These are phyloP conservation scores for Pythium myriotylum DNA, from an alignment of 352 stramenopile species.

Conservation along the genomic window DNA sequence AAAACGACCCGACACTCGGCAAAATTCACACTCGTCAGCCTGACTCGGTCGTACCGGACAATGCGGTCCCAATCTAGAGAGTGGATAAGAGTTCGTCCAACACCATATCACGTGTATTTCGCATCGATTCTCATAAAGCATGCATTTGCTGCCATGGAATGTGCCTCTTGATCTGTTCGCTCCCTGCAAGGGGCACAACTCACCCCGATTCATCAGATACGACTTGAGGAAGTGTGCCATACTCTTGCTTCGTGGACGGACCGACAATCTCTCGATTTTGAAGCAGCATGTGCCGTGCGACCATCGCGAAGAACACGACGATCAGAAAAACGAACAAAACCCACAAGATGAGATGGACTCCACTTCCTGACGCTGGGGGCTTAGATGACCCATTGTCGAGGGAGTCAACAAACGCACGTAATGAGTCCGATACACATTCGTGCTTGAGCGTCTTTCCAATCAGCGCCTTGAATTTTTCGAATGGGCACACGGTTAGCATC, in stretches of 20 bases:
- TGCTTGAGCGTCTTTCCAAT: constrained; percentile 68
- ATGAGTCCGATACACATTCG: constrained; percentile 68
- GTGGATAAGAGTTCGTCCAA: too few species aligned
- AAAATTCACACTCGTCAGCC: constrained; percentile 6
- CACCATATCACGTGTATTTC: too few species aligned
- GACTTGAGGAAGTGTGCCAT: constrained; percentile 32
- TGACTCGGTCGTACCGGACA: constrained; percentile 9
- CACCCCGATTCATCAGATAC: constrained; percentile 7
- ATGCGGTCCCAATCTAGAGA: neutral
- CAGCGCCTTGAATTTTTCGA: constrained; percentile 68
- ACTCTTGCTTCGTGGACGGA: constrained; percentile 19
- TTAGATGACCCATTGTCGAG: constrained; percentile 24
- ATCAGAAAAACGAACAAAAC: constrained; percentile 44
- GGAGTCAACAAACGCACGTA: constrained; percentile 67
- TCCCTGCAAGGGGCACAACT: too few species aligned
- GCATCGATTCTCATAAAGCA: too few species aligned
- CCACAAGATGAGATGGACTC: constrained; percentile 35
- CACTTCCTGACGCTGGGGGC: neutral
- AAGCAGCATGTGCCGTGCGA: constrained; percentile 33
- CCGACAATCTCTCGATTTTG: constrained; percentile 9
- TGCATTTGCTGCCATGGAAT: too few species aligned
- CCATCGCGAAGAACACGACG: constrained; percentile 40
- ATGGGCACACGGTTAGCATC: constrained; percentile 58
- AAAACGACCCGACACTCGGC: constrained; percentile 15
- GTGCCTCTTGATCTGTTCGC: too few species aligned